These are phyloP conservation scores for Dipsacomyces acuminosporus DNA, from an alignment of 371 early-diverging fungal genomes.

Conservation along the genomic window DNA sequence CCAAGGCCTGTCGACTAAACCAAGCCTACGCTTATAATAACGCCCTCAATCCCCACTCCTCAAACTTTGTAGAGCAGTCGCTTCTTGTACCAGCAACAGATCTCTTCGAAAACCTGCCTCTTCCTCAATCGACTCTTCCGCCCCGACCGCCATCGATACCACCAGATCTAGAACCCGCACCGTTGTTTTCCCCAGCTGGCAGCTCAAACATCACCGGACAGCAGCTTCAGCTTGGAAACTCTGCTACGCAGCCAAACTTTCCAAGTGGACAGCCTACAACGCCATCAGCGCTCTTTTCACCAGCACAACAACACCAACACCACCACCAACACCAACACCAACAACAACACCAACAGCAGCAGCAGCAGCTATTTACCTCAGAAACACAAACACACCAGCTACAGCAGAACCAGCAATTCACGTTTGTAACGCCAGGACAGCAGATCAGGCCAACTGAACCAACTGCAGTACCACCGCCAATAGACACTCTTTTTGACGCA, in stretches of 20 bases:
- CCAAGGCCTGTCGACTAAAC: no score
- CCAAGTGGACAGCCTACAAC: no score
- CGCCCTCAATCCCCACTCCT: not conserved
- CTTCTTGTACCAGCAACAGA: constrained; percentile 27
- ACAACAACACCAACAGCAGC: no score
- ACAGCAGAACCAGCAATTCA: not conserved
- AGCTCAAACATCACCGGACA: constrained; percentile 8
- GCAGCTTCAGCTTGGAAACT: constrained; percentile 1
- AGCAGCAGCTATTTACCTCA: not conserved
- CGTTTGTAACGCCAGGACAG: not conserved
- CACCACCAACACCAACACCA: no score
- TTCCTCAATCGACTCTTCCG: constrained; percentile 12
- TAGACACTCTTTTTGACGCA: constrained; percentile 35
- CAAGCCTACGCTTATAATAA: no score
- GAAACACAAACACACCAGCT: not conserved
- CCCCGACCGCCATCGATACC: constrained; percentile 43
- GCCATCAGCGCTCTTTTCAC: no score
- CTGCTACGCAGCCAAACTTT: no score
- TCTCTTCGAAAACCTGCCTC: constrained; percentile 29
- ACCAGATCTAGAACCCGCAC: constrained; percentile 39
- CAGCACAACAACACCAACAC: no score
- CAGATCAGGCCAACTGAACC: constrained; percentile 1
- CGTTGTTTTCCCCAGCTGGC: constrained; percentile 22
- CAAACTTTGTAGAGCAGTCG: constrained; percentile 23
- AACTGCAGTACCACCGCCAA: constrained; percentile 2